A percentile compares a stretch with the other conserved stretches of the same genome.
phyloP scores from a whole-genome alignment of 352 stramenopile genomes.

The Poterioochromonas sp. region DNA sequence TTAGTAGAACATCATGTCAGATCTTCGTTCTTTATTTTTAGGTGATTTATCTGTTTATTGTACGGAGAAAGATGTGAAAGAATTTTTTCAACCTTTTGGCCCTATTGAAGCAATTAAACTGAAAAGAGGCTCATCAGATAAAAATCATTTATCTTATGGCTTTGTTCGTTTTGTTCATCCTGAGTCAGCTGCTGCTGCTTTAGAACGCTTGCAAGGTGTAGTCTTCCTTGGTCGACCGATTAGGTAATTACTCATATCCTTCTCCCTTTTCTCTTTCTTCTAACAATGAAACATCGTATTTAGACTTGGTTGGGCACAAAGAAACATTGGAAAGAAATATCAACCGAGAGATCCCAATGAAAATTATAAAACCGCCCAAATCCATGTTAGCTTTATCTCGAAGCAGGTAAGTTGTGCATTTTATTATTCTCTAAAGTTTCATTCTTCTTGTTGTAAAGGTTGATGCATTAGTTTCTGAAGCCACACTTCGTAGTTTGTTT shows the following conservation, averaged over 20 bases:
- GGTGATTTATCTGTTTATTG: not conserved
- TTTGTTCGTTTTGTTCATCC: not conserved
- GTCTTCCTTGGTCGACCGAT: slow-evolving; percentile 2
- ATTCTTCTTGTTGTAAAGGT: too few species aligned
- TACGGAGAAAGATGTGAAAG: slow-evolving; percentile 6
- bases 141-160: not conserved
- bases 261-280: too few species aligned
- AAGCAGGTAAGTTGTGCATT: not conserved
- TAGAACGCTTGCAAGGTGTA: not conserved
- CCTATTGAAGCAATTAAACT: not conserved
- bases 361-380: too few species aligned
- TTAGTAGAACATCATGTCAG: too few species aligned
- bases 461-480: not conserved
- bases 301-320: too few species aligned
- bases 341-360: too few species aligned
- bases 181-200: not conserved
- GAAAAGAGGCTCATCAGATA: not conserved
- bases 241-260: slow-evolving; percentile 6
- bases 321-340: too few species aligned
- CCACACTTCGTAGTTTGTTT: not conserved
- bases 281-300: too few species aligned
- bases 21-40: slow-evolving; percentile 6
- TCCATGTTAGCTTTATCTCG: not conserved
- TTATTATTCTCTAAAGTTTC: not conserved
- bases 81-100: not conserved